Percentiles rank a stretch among this genome's conserved stretches.
phyloP scores from a whole-genome alignment of 768 basidiomycete species.

The Trametes cingulata region DNA sequence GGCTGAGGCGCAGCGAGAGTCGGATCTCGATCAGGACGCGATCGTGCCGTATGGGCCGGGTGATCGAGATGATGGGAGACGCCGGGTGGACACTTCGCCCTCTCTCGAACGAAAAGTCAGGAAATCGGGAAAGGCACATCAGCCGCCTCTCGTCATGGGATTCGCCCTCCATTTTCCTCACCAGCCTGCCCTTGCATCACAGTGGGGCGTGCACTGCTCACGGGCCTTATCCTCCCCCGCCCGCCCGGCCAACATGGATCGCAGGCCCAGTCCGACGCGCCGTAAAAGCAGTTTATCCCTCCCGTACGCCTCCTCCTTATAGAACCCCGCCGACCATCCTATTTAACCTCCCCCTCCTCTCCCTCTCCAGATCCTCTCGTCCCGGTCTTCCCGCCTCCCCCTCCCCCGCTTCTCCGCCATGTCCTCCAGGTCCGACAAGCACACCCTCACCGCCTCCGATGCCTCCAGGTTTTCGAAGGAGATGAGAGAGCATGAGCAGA shows the following conservation, averaged over 20 bases:
- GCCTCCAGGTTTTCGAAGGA: conserved; percentile 14
- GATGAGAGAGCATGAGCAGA: conserved; percentile 2
- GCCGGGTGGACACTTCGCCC: not conserved
- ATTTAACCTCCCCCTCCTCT: conserved; percentile 5
- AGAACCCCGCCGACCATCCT: not conserved
- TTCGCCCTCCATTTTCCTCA: not conserved
- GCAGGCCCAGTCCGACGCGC: conserved; percentile 7
- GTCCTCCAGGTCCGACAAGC: conserved; percentile 9
- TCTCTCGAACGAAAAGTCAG: not conserved
- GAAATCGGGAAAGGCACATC: not conserved
- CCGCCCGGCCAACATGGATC: not conserved
- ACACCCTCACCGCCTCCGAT: conserved; percentile 17
- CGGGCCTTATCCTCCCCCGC: conserved; percentile 7
- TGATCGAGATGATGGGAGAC: not conserved
- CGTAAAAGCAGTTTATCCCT: conserved; percentile 3
- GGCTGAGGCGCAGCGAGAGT: conserved; percentile 4
- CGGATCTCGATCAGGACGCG: conserved; percentile 2
- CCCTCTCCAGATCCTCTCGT: not conserved
- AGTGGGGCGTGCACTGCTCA: conserved; percentile 1
- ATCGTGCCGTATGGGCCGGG: conserved; percentile 6
- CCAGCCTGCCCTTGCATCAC: conserved; percentile 1
- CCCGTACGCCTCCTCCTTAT: not conserved
- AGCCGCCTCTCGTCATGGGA: conserved; percentile 5
- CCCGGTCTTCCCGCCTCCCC: conserved; percentile 5
- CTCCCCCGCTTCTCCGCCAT: conserved; percentile 6